phyloP scores from a whole-genome alignment of 1,284 basidiomycete genomes.

The Trametes hirsuta region DNA sequence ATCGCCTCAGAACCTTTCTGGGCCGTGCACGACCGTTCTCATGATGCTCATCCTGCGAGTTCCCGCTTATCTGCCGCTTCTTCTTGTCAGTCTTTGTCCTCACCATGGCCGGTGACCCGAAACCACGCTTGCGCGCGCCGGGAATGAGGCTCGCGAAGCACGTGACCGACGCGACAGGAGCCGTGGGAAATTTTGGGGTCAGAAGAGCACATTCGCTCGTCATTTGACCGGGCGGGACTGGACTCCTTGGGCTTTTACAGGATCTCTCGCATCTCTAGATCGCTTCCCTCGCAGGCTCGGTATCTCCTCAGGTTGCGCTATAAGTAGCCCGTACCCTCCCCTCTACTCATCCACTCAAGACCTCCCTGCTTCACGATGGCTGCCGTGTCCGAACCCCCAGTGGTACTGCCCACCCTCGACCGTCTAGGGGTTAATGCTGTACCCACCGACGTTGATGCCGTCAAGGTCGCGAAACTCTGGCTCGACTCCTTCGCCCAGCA shows the following conservation, averaged over 20 bases:
- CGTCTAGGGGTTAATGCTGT: slow-evolving; percentile 40
- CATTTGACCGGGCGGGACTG: slow-evolving; percentile 13
- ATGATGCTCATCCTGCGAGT: background rate
- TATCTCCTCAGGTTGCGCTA: background rate
- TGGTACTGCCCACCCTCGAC: slow-evolving; percentile 49
- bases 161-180: slow-evolving; percentile 13
- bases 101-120: no score
- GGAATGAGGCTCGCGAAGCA: background rate
- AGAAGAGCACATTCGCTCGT: slow-evolving; percentile 22
- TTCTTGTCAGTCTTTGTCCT: background rate
- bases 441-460: slow-evolving; percentile 41
- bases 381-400: slow-evolving; percentile 18
- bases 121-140: background rate
- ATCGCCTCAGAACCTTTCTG: background rate
- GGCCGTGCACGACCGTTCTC: background rate
- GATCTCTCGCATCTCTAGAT: background rate
- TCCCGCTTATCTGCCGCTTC: background rate
- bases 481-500: slow-evolving; percentile 44
- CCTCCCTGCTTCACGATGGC: slow-evolving; percentile 20
- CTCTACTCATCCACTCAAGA: background rate
- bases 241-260: background rate
- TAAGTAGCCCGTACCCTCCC: background rate
- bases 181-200: slow-evolving; percentile 16
- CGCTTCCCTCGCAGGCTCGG: background rate
- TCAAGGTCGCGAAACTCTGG: slow-evolving; percentile 48